Base-by-base conservation (phyloP, 139 green algal genomes). In the Picochlorum costavermella region DNA sequence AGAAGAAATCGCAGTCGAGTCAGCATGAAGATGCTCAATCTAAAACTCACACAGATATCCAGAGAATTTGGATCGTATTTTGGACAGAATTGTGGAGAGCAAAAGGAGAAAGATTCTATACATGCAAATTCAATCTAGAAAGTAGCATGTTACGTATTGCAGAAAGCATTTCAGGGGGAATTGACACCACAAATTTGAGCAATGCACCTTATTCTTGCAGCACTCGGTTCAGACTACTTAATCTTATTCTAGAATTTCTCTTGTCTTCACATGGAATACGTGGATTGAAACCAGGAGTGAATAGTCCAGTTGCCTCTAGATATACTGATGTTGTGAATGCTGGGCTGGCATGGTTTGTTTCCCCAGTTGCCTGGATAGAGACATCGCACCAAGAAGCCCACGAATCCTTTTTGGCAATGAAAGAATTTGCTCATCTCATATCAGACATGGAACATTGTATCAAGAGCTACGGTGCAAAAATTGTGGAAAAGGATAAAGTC, bases 261-360 rank as follows among this genome's bases (percentile, higher is more conserved):
- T 25, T 53, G n/a, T 20, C 46, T 5, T 53, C 46, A 8, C 46
- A 53, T 53, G 6, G n/a, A 11, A 28, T 40, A 40, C 33, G 33
- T 12, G 33, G 33, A 8, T 40, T 40, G 33, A 40, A 40, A 13
- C 33, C 33, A 40, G 33, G 33, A 40, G 33, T 40, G 5, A 40
- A 40, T 40, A 40, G 33, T 40, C 33, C 33, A 40, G 33, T 40
- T 40, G 33, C 33, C 33, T 40, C 33, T 8, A 40, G 33, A 40
- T 40, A 40, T 40, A 40, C 33, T 40, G 46, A 53, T 53, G 46
- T 53, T 20, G n/a, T 53, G 6, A 53, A 53, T 53, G 46, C 46
- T 53, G 46, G 46, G n/a, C n/a, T 53, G 5, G 46, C 46, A 26
- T 53, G 46, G 46, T 53, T 53, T 53, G 20, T 23, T 28, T 20